phyloP scores from a whole-genome alignment of 352 stramenopile species.

The Nothophytophthora sp. region DNA sequence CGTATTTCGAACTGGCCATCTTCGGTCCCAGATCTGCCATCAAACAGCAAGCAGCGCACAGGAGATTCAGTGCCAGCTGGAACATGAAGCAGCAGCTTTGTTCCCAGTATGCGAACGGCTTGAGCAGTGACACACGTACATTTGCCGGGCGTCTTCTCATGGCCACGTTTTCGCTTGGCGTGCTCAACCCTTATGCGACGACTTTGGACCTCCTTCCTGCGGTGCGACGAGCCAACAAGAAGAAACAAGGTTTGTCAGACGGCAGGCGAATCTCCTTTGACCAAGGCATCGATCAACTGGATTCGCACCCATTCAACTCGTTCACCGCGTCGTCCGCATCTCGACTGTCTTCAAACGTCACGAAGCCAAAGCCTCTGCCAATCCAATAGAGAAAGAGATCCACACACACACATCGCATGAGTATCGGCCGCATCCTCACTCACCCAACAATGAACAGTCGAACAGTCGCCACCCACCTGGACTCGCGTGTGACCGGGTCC shows the following conservation, averaged over 20 bases:
- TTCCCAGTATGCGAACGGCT: no score
- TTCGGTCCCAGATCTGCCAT: conserved; percentile 64
- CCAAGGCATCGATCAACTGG: no score
- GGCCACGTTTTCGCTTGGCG: conserved; percentile 76
- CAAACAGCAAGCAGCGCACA: background rate
- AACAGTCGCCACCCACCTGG: conserved; percentile 34
- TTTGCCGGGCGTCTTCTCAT: conserved; percentile 84
- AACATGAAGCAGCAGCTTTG: no score
- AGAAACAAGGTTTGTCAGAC: conserved; percentile 1
- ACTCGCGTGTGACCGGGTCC: conserved; percentile 76
- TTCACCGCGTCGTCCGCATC: conserved; percentile 79
- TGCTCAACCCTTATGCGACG: conserved; percentile 78
- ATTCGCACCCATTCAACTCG: conserved; percentile 75
- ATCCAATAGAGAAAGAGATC: background rate
- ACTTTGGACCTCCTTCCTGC: conserved; percentile 75
- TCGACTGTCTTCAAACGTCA: conserved; percentile 77
- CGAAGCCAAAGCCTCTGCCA: conserved; percentile 69
- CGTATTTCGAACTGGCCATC: conserved; percentile 78
- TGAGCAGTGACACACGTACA: conserved; percentile 54
- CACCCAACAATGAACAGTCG: background rate
- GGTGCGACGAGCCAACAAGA: background rate
- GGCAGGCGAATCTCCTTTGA: no score
- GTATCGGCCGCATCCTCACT: no score
- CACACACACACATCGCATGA: background rate
- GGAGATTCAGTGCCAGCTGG: no score